phyloP scores from a whole-genome alignment of 2,329 filamentous ascomycete genomes.

The Colletotrichum lini region DNA sequence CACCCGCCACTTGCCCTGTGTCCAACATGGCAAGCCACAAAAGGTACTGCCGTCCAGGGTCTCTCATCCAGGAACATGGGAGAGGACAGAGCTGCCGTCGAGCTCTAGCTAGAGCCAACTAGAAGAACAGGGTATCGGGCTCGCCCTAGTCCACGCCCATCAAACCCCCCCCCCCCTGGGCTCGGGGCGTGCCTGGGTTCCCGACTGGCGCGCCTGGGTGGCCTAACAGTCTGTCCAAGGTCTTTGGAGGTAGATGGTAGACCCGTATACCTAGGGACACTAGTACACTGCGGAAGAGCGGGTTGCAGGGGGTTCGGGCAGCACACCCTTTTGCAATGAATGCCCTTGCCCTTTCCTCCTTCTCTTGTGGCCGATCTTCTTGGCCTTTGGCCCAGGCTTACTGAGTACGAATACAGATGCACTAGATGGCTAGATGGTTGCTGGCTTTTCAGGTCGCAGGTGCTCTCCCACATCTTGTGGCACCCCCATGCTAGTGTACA shows the following conservation, averaged over 20 bases:
- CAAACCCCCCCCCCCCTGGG: slow-evolving; percentile 3
- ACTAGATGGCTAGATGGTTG: neutral
- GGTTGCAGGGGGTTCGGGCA: slow-evolving; percentile 5
- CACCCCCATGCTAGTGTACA: neutral
- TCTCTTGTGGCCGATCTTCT: slow-evolving; percentile 8
- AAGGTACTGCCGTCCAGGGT: slow-evolving; percentile 16
- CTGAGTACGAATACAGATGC: too few relatives aligned
- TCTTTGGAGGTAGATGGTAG: neutral
- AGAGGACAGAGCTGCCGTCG: slow-evolving; percentile 3
- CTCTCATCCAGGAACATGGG: slow-evolving; percentile 19
- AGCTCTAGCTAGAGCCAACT: neutral
- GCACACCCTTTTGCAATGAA: slow-evolving; percentile 14
- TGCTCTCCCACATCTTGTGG: neutral
- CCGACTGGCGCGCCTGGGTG: slow-evolving; percentile 35
- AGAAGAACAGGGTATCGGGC: neutral
- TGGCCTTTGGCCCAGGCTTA: neutral
- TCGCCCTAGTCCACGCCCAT: slow-evolving; percentile 11
- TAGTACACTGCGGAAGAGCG: slow-evolving; percentile 1
- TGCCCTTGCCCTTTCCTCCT: slow-evolving; percentile 5
- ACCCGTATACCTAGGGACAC: neutral
- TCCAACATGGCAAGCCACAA: neutral
- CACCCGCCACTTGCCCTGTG: neutral
- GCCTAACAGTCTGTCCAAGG: too few relatives aligned
- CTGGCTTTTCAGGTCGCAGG: slow-evolving; percentile 15
- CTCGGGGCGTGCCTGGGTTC: slow-evolving; percentile 16